Evolutionary conservation across 1,284 basidiomycete genomes (phyloP).

Genomic region (Leccinum fuscescens): DNA sequence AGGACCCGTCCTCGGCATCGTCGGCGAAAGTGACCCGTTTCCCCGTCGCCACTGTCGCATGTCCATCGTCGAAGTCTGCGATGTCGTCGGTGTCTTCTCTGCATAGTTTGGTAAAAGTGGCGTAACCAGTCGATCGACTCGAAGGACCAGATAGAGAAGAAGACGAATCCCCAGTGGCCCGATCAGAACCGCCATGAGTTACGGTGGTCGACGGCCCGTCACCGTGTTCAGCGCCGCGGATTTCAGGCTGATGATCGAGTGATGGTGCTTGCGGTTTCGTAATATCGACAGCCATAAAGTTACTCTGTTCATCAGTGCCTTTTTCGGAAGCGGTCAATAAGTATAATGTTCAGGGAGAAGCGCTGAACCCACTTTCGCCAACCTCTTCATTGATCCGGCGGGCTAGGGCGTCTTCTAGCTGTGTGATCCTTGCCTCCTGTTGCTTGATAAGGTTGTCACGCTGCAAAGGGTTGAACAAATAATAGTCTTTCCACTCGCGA

Average conservation of each 20-base stretch:
- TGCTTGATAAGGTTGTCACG: slow-evolving; percentile 43
- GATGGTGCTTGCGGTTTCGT: slow-evolving; percentile 12
- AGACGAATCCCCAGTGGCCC: slow-evolving; percentile 13
- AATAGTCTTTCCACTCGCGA: neutral
- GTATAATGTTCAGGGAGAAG: slow-evolving; percentile 18
- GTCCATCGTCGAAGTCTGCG: slow-evolving; percentile 24
- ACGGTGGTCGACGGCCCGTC: slow-evolving; percentile 9
- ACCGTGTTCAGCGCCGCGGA: slow-evolving; percentile 18
- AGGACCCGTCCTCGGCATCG: slow-evolving; percentile 21
- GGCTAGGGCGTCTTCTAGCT: slow-evolving; percentile 44
- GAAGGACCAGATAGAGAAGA: slow-evolving; percentile 9
- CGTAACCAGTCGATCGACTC: slow-evolving; percentile 22
- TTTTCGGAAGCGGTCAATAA: slow-evolving; percentile 13
- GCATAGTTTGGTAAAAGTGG: slow-evolving; percentile 27
- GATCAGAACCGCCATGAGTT: slow-evolving; percentile 9
- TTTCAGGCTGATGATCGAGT: slow-evolving; percentile 18
- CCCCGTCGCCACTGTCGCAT: slow-evolving; percentile 16
- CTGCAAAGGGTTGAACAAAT: slow-evolving; percentile 29
- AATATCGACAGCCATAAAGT: slow-evolving; percentile 9
- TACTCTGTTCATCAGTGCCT: slow-evolving; percentile 15
- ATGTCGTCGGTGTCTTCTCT: slow-evolving; percentile 32
- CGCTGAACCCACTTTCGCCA: slow-evolving; percentile 13
- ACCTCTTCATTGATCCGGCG: slow-evolving; percentile 41
- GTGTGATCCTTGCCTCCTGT: slow-evolving; percentile 38
- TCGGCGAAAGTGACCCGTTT: slow-evolving; percentile 29